Percentiles rank a stretch among this genome's conserved stretches.
Conservation (phyloP, 2,329 filamentous ascomycete genomes). For the Aspergillus persii region DNA sequence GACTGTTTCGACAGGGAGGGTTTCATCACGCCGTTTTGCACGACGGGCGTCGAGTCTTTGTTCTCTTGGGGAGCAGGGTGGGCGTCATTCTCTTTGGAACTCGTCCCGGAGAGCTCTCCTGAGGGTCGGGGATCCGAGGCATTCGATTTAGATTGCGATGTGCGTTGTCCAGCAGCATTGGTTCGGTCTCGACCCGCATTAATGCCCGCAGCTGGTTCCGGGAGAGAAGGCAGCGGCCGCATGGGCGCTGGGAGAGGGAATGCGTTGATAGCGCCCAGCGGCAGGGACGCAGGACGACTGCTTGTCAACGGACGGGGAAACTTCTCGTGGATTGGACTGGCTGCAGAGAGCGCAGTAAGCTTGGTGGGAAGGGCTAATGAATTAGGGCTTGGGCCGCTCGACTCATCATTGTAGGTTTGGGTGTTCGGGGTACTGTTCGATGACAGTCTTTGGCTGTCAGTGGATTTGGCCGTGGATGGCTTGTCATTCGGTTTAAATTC, state of each 20-base stretch:
- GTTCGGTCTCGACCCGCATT: conserved; percentile 9
- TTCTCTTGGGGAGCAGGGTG: background rate
- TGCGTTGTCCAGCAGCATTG: background rate
- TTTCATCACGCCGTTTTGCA: background rate
- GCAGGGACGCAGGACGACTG: conserved; percentile 23
- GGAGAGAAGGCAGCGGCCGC: conserved; percentile 34
- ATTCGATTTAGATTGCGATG: background rate
- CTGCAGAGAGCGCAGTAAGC: background rate
- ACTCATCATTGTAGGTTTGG: background rate
- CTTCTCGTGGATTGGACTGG: conserved; percentile 2
- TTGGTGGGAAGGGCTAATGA: background rate
- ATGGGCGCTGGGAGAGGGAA: conserved; percentile 38
- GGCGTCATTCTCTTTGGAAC: background rate
- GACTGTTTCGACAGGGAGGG: conserved; percentile 4
- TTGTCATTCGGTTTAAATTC: background rate
- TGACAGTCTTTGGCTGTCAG: background rate
- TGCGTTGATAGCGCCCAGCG: conserved; percentile 28
- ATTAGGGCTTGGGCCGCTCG: background rate
- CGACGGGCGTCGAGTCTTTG: background rate
- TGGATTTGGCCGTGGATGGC: background rate
- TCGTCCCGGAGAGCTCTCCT: background rate
- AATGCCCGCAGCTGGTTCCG: conserved; percentile 16
- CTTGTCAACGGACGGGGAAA: conserved; percentile 8
- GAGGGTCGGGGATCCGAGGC: background rate
- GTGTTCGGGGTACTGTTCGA: background rate